phyloP scores from a whole-genome alignment of 1,139 yeast species.

The Hyphopichia fennica region DNA sequence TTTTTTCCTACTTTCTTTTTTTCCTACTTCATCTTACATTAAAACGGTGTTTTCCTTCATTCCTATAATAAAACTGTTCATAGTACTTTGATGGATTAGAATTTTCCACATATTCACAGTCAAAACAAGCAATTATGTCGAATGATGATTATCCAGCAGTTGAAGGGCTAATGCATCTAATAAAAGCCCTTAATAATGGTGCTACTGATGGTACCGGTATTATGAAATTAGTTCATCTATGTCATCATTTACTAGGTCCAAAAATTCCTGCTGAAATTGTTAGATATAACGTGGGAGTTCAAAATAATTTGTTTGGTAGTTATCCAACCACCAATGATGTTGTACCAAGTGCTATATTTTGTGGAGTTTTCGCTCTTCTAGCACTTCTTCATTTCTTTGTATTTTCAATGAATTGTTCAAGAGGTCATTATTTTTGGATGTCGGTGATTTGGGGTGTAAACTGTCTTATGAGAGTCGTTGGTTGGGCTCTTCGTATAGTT shows the following conservation, averaged over 20 bases:
- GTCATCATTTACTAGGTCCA: constrained; percentile 23
- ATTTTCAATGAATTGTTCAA: constrained; percentile 47
- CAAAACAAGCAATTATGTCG: no score
- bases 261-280: constrained; percentile 38
- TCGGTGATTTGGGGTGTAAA: constrained; percentile 58
- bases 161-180: constrained; percentile 18
- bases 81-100: no score
- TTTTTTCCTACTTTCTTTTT: no score
- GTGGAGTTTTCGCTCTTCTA: constrained; percentile 53
- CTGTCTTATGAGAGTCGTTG: constrained; percentile 53
- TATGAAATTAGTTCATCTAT: constrained; percentile 14
- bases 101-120: no score
- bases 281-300: constrained; percentile 35
- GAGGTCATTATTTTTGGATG: constrained; percentile 68
- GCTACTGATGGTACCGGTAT: constrained; percentile 26
- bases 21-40: no score
- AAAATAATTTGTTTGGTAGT: constrained; percentile 63
- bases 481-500: constrained; percentile 58
- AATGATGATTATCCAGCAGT: constrained; percentile 22
- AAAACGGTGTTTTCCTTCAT: no score
- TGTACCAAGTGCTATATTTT: constrained; percentile 63
- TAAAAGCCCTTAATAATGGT: constrained; percentile 14
- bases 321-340: constrained; percentile 58
- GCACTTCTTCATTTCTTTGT: constrained; percentile 49
- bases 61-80: no score